Evolutionary conservation across 2,329 filamentous ascomycete species (phyloP), one percentile per base, ranked within the genome.

Genomic region (Aspergillus niger): DNA sequence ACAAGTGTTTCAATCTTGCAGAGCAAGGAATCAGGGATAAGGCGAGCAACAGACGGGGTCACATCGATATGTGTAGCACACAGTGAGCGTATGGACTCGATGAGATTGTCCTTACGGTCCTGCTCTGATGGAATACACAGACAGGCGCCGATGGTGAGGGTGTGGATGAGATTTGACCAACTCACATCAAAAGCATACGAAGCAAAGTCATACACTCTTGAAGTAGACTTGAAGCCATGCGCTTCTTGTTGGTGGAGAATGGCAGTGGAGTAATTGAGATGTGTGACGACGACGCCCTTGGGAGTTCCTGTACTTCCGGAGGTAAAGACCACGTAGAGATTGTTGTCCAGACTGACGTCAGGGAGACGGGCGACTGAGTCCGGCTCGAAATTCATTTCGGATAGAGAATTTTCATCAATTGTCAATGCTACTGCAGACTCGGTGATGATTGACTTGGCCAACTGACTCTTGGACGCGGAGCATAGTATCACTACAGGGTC

Each of bases 271-370:
- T 24, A 59, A 48, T 59, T 59, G 13, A 74, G 74, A 65, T 89
- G 87, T 3, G 81, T 82, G 63, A 87, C 85, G 51, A 86, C 81
- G n/a, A 86, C 80, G 2, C 85, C 85, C 58, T 83, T 83, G 0
- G 82, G 81, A 32, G 76, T 77, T 50, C 79, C 79, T 1, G 82
- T 80, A 1, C 82, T 81, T 0, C 81, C 81, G 2, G 80, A 80
- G 3, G 80, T 81, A 62, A 87, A 84, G 6, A 28, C 10, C 5
- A 55, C 15, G 24, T 44, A 55, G 5, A 55, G 38, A 8, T 13
- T 30, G 24, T 30, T 17, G 22, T 22, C 8, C 11, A 17, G 38
- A n/a, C 10, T n/a, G 24, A 8, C 30, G 17, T 13, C 51, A 38
- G 30, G 51, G 13, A 5, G 20, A 36, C 26, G 26, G 3, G 26